These are phyloP conservation scores for Leucaena leucocephala DNA, from an alignment of 306 rosid species.

Conservation along the genomic window DNA sequence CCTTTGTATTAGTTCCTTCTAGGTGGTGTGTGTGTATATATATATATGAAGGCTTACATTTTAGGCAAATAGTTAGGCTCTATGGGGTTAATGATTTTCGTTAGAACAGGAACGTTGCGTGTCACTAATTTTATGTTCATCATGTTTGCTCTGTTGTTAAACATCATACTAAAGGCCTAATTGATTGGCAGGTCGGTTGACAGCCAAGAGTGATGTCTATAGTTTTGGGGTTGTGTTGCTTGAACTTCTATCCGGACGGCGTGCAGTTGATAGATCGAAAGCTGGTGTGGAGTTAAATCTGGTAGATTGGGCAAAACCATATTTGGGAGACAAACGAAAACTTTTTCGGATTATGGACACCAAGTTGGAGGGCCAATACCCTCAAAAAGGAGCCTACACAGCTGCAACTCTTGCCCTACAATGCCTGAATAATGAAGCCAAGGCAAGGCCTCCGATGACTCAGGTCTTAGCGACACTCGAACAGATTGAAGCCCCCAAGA, in stretches of 20 bases:
- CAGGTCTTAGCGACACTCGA: conserved; percentile 68
- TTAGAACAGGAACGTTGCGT: neutral
- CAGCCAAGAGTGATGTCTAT: conserved; percentile 84
- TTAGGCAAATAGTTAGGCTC: neutral
- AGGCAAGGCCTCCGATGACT: conserved; percentile 77
- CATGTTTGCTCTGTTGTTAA: conserved; percentile 3
- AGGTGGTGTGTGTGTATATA: neutral
- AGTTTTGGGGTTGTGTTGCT: conserved; percentile 89
- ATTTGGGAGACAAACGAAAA: conserved; percentile 72
- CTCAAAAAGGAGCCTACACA: conserved; percentile 67
- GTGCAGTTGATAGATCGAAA: conserved; percentile 78
- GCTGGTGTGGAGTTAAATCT: conserved; percentile 71
- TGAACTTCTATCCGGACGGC: conserved; percentile 78
- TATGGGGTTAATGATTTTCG: neutral
- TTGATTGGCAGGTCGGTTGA: conserved; percentile 66
- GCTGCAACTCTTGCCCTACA: conserved; percentile 72
- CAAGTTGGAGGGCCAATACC: conserved; percentile 79
- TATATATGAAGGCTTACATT: neutral
- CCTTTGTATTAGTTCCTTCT: conserved; percentile 25
- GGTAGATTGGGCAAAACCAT: conserved; percentile 86
- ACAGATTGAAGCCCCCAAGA: conserved; percentile 62
- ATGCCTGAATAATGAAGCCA: conserved; percentile 70
- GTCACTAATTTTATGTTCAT: conserved; percentile 12
- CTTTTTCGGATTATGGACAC: conserved; percentile 90
- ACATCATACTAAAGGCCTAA: conserved; percentile 20